phyloP scores from a whole-genome alignment of 2,329 filamentous ascomycete genomes.

The Curvularia sp. region DNA sequence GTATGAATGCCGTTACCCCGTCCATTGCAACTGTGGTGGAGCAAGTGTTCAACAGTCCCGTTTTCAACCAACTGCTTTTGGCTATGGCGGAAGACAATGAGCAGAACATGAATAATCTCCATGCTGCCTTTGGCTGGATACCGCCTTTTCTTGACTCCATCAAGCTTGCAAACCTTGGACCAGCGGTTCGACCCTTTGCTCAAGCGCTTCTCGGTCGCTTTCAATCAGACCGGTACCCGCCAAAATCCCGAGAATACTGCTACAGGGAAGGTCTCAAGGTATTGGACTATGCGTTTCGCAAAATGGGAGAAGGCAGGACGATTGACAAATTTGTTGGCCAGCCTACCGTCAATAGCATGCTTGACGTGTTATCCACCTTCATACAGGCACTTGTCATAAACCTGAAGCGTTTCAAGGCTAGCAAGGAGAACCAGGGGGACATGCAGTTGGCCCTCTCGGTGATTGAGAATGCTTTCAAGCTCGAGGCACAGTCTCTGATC shows the following conservation, averaged over 20 bases:
- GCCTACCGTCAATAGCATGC: constrained; percentile 61
- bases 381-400: constrained; percentile 51
- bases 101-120: constrained; percentile 65
- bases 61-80: constrained; percentile 67
- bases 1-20: constrained; percentile 80
- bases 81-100: constrained; percentile 53
- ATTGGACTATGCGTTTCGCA: constrained; percentile 46
- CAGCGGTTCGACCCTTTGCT: constrained; percentile 80
- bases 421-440: constrained; percentile 39
- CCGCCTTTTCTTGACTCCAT: constrained; percentile 79
- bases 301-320: constrained; percentile 44
- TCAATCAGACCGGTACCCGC: constrained; percentile 63
- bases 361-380: constrained; percentile 71
- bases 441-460: constrained; percentile 66
- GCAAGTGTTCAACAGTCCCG: constrained; percentile 76
- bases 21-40: constrained; percentile 83
- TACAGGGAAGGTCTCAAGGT: constrained; percentile 64
- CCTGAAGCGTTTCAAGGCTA: constrained; percentile 40
- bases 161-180: constrained; percentile 75
- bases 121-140: constrained; percentile 77
- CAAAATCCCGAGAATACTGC: constrained; percentile 66
- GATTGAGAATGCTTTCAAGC: constrained; percentile 69
- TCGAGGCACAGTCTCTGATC: constrained; percentile 74
- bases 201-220: constrained; percentile 75
- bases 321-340: constrained; percentile 50